Percentiles rank a stretch among this genome's conserved stretches.
Evolutionary conservation across 257 asterid genomes (phyloP).

Genomic region (Solanum infundibuliforme): DNA sequence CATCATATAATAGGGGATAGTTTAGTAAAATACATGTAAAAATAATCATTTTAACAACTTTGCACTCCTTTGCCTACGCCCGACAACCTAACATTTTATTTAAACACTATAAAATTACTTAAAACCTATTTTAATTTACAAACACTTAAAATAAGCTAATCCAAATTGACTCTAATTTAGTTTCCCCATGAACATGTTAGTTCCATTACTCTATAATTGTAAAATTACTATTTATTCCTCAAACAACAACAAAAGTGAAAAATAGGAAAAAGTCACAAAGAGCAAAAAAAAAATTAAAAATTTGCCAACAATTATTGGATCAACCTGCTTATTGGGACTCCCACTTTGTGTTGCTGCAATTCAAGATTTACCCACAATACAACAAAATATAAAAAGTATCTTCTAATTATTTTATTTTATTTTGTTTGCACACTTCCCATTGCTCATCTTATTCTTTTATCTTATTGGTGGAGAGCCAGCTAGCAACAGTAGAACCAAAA

Average conservation of each 20-base stretch:
- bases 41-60: not conserved
- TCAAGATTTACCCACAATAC: not conserved
- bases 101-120: not conserved
- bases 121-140: too few relatives aligned
- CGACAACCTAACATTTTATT: not conserved
- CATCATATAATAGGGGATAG: not conserved
- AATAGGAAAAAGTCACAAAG: not conserved
- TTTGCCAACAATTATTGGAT: slow-evolving; percentile 4
- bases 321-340: slow-evolving; percentile 17
- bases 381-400: not conserved
- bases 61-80: not conserved
- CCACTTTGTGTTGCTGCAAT: not conserved
- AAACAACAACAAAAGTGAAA: not conserved
- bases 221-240: not conserved
- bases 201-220: not conserved
- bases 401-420: not conserved
- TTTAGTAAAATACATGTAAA: not conserved
- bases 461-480: not conserved
- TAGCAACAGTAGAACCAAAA: not conserved
- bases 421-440: not conserved
- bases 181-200: not conserved
- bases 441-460: not conserved
- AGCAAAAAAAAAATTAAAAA: not conserved
- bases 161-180: not conserved
- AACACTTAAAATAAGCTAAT: too few relatives aligned